Percentiles rank a stretch among this genome's conserved stretches.
Conservation (phyloP, 768 basidiomycete species). For the Tulasnella calospora region DNA sequence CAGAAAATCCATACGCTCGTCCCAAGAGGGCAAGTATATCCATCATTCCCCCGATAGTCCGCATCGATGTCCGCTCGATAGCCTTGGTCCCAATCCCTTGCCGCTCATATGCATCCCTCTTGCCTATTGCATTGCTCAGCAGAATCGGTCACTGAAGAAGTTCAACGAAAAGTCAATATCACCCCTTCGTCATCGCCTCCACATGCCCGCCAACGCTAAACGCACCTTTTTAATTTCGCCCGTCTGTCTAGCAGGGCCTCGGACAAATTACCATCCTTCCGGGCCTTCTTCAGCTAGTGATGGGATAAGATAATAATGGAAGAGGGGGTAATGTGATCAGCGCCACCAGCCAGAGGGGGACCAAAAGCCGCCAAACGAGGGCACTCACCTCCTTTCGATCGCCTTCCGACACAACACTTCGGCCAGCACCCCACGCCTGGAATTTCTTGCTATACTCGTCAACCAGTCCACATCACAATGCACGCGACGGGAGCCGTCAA, state of each 20-base stretch:
- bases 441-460: slow-evolving; percentile 38
- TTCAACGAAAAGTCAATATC: neutral
- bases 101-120: too few species aligned
- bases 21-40: too few species aligned
- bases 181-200: slow-evolving; percentile 1
- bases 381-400: slow-evolving; percentile 67
- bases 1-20: too few species aligned
- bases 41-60: too few species aligned
- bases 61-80: too few species aligned
- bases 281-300: slow-evolving; percentile 65
- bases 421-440: slow-evolving; percentile 82
- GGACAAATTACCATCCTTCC: slow-evolving; percentile 72
- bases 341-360: too few species aligned
- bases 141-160: slow-evolving; percentile 28
- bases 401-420: slow-evolving; percentile 58
- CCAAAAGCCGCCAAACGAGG: neutral
- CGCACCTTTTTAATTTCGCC: slow-evolving; percentile 75
- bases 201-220: slow-evolving; percentile 1
- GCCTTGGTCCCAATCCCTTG: too few species aligned
- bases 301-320: neutral
- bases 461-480: too few species aligned
- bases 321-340: neutral
- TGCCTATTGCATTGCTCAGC: slow-evolving; percentile 21
- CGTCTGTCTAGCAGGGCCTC: slow-evolving; percentile 76
- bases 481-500: too few species aligned